phyloP scores from a whole-genome alignment of 208 protist species.

The Leishmania mexicana region DNA sequence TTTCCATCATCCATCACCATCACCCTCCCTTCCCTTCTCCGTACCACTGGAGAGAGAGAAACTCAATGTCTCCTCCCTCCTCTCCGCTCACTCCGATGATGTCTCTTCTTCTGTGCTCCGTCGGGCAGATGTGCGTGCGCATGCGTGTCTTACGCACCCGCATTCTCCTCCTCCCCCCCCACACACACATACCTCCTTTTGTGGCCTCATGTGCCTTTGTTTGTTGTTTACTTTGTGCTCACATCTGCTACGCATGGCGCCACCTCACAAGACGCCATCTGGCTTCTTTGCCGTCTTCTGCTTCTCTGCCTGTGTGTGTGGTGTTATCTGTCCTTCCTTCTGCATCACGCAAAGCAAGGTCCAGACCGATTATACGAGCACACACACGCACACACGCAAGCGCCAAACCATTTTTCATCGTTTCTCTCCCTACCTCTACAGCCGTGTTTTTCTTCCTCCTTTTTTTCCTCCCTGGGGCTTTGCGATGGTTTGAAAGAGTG shows the following conservation, averaged over 20 bases:
- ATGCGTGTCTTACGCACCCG: neutral
- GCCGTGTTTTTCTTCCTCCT: neutral
- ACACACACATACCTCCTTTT: neutral
- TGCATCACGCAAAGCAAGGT: neutral
- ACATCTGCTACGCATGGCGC: neutral
- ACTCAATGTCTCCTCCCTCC: neutral
- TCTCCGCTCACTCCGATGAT: neutral
- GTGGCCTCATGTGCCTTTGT: neutral
- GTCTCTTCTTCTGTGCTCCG: neutral
- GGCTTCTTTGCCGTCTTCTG: neutral
- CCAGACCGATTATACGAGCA: neutral
- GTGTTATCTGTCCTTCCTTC: no score
- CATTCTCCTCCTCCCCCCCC: neutral
- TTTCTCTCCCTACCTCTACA: neutral
- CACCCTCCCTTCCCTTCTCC: neutral
- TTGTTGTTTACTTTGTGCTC: neutral
- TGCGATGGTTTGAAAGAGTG: neutral
- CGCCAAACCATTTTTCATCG: neutral
- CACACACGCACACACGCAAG: neutral
- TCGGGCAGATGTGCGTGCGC: neutral
- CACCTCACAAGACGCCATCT: neutral
- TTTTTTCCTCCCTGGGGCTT: neutral
- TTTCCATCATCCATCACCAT: neutral
- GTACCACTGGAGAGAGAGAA: neutral
- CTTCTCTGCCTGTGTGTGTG: neutral